These are phyloP conservation scores for Suillus luteus DNA, from an alignment of 768 basidiomycete genomes.

Conservation along the genomic window DNA sequence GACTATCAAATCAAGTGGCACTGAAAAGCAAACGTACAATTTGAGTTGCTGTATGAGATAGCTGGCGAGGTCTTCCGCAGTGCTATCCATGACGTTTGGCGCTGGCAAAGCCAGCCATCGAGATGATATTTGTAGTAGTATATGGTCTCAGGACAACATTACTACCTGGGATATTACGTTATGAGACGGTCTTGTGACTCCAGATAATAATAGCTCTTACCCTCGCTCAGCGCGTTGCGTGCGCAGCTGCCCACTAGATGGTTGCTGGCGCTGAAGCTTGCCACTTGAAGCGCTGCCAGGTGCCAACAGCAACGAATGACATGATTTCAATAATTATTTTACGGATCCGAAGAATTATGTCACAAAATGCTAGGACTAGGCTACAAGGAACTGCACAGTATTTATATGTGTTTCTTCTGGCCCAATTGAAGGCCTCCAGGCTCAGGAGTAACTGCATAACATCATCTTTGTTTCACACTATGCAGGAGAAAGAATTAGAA, in stretches of 20 bases:
- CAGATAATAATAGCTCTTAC: neutral
- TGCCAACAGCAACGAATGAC: too few species aligned
- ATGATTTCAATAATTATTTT: too few species aligned
- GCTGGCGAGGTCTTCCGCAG: conserved; percentile 41
- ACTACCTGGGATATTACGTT: neutral
- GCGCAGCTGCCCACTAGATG: too few species aligned
- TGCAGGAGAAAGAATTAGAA: conserved; percentile 7
- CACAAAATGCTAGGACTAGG: too few species aligned
- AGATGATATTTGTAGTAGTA: neutral
- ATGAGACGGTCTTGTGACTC: neutral
- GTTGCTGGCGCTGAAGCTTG: too few species aligned
- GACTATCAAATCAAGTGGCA: conserved; percentile 18
- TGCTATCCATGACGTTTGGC: conserved; percentile 39
- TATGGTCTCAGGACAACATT: neutral
- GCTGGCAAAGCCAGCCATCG: neutral
- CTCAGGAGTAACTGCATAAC: neutral
- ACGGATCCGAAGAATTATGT: too few species aligned
- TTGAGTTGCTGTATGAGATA: conserved; percentile 39
- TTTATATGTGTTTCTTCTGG: neutral
- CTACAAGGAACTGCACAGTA: too few species aligned
- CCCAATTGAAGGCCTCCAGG: neutral
- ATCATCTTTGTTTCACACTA: neutral
- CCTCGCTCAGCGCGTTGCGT: neutral
- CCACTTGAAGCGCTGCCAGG: too few species aligned
- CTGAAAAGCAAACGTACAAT: conserved; percentile 35